Base-by-base conservation (phyloP, 73 alveolate genomes). In the Paramecium caudatum region DNA sequence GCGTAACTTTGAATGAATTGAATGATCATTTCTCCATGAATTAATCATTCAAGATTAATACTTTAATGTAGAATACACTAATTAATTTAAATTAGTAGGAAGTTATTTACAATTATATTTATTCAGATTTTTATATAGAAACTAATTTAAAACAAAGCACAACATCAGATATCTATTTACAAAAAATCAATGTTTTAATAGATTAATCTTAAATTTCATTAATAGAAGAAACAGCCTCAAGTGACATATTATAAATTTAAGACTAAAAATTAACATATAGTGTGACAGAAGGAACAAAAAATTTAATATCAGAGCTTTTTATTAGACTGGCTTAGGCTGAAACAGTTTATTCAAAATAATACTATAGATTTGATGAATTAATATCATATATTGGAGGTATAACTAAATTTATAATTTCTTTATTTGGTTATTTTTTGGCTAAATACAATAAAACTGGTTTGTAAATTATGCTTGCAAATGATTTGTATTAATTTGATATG, bases 311-410 rank as follows among this genome's bases (percentile, higher is more conserved):
- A 32, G 17, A 65, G n/a, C 34, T 65, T 65, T 34, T 12, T 74
- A 45, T 74, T 41, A 37, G 88, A 43, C 19, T 43, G 47, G 43
- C 88, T 39, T 39, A 74, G 10, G 17, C 88, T 9, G 62, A 74
- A 74, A 34, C 10, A 21, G 19, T 27, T 74, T 74, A 41, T 45
- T 19, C 19, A 19, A 74, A 74, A 74, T 74, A 37, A 36, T 74
- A 37, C 43, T 74, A 74, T 74, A 74, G 27, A 19, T 74, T 74
- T 43, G 88, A 74, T 74, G 43, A 74, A 74, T 74, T 74, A 19
- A 27, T 74, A n/a, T 41, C 69, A 6, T 74, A 74, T 41, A 47
- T 74, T 41, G 88, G 88, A 39, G 88, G 88, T 7, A 74, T 74
- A 23, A 41, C 88, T 8, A 74, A 74, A 45, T 74, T 74, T 74